Base-by-base conservation (phyloP, 176 grass and related monocot genomes). In the Aegilops bicornis region DNA sequence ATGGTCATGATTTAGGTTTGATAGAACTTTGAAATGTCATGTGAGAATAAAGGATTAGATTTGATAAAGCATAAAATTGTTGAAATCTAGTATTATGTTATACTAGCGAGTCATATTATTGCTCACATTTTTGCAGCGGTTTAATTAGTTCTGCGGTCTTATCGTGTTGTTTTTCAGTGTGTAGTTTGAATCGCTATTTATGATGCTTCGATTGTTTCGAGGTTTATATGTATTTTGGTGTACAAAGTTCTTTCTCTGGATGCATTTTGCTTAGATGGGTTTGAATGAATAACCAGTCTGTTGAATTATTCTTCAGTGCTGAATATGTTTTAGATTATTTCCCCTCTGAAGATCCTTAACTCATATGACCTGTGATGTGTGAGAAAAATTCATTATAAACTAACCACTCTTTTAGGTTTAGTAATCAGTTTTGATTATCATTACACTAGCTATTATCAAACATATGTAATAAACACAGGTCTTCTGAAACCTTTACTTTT, bases 401-500 rank as follows among this genome's bases (percentile, higher is more conserved):
- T 30, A 62, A 3, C 8, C 25, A 43, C 83, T 81, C 33, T 42
- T 83, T 86, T 8, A 80, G 42, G 33, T 62, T 76, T 23, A n/a
- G 3, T 14, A 66, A 39, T 40, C n/a, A 23, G 27, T 0, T 0
- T 35, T 70, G 20, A 10, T 54, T 82, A 43, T 6, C 50, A 7
- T 69, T 69, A 13, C 15, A 23, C 29, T 48, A 48, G 36, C 35
- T 69, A 48, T 69, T 77, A 1, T 86, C 54, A 68, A 22, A 42
- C 66, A 29, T 59, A 68, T 0, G 50, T 69, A 29, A 25, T 33
- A 47, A 60, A 31, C 39, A 16, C 3, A 13, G 29, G 42, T 27
- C 22, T 77, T 65, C 40, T 78, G 78, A 91, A 56, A 52, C 40
- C 45, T 70, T 87, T 81, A 56, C 22, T 60, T 63, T 62, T 1